phyloP scores from a whole-genome alignment of 495 filamentous ascomycete species.

The Aspergillus sclerotiicarbonarius region DNA sequence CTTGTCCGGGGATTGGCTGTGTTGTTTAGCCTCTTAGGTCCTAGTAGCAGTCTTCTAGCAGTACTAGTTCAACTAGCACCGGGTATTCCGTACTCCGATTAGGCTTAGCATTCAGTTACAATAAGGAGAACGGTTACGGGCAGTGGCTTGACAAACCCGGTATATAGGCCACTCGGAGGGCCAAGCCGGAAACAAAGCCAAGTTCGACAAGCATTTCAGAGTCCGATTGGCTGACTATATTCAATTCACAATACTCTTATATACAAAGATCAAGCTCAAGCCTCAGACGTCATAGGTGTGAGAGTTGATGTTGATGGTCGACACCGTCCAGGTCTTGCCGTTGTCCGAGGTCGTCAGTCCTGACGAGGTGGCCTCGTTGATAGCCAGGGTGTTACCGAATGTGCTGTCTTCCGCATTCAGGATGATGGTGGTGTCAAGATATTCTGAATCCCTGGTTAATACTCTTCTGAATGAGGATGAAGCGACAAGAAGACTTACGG shows the following conservation, averaged over 20 bases:
- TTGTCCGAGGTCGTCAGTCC: conserved; percentile 27
- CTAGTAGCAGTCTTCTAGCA: too few species aligned
- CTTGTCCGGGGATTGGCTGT: too few species aligned
- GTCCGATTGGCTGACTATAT: too few species aligned
- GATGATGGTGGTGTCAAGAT: conserved; percentile 32
- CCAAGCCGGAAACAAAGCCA: too few species aligned
- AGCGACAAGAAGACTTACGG: conserved; percentile 19
- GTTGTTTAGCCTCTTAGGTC: too few species aligned
- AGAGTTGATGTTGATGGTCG: conserved; percentile 30
- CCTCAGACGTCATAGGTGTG: conserved; percentile 28
- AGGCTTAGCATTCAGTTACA: too few species aligned
- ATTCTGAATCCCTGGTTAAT: conserved; percentile 20
- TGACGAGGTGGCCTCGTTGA: conserved; percentile 27
- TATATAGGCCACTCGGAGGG: too few species aligned
- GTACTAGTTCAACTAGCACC: too few species aligned
- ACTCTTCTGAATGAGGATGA: neutral
- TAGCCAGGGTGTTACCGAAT: conserved; percentile 28
- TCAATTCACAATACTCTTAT: neutral
- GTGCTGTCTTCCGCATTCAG: conserved; percentile 25
- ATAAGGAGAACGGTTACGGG: too few species aligned
- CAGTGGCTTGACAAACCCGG: too few species aligned
- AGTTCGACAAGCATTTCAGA: too few species aligned
- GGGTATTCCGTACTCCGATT: too few species aligned
- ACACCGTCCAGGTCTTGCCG: conserved; percentile 27
- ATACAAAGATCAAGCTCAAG: neutral